Evolutionary conservation across 306 rosid genomes (phyloP).

Genomic region (Prunus dulcis): DNA sequence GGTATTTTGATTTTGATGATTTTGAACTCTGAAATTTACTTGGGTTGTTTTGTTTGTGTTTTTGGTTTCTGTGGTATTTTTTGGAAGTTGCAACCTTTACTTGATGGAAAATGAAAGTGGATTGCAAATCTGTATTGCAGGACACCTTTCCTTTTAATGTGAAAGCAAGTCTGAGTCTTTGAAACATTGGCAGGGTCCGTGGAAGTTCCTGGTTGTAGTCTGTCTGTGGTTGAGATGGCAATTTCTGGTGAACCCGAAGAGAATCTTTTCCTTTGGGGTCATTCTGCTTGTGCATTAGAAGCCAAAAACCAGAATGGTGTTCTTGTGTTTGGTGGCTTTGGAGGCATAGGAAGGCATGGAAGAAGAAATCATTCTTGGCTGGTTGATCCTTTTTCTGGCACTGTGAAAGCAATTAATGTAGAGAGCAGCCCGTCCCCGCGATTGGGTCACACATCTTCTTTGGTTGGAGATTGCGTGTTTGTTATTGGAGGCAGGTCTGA

Average conservation of each 20-base stretch:
- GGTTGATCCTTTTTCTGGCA: slow-evolving; percentile 55
- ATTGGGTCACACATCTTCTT: slow-evolving; percentile 70
- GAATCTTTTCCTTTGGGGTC: slow-evolving; percentile 91
- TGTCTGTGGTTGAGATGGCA: slow-evolving; percentile 49
- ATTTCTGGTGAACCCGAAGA: slow-evolving; percentile 59
- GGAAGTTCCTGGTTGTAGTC: slow-evolving; percentile 36
- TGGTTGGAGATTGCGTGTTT: slow-evolving; percentile 61
- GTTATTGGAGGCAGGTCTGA: slow-evolving; percentile 87
- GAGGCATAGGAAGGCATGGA: slow-evolving; percentile 87
- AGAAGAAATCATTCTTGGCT: slow-evolving; percentile 61
- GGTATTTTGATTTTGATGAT: slow-evolving; percentile 34
- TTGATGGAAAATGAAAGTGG: slow-evolving; percentile 5
- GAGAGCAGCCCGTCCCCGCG: slow-evolving; percentile 57
- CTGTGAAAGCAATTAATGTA: slow-evolving; percentile 35
- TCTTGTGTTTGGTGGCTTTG: slow-evolving; percentile 85
- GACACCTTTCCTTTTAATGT: slow-evolving; percentile 60
- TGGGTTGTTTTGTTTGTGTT: not conserved
- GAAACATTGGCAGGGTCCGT: slow-evolving; percentile 81
- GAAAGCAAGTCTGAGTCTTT: slow-evolving; percentile 82
- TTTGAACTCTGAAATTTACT: not conserved
- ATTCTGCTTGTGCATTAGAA: slow-evolving; percentile 54
- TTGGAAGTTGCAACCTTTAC: not conserved
- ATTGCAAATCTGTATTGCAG: slow-evolving; percentile 48
- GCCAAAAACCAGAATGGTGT: slow-evolving; percentile 31
- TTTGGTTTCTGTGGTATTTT: not conserved